Conservation (phyloP, 179 eudicot genomes). For the Gypsophila paniculata region DNA sequence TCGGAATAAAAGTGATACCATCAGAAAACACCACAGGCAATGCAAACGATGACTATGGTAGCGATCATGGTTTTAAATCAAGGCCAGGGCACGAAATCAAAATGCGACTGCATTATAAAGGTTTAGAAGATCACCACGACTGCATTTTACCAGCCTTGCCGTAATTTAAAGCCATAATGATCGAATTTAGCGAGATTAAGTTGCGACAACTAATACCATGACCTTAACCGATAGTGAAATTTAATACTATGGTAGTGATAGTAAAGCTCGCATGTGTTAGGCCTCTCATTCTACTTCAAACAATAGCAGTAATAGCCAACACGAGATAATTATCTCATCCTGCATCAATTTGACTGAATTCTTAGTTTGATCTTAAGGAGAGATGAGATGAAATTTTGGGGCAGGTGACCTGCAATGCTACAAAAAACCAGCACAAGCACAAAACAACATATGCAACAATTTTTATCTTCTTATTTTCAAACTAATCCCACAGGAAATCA, state of each 20-base stretch:
- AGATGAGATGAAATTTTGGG: neutral
- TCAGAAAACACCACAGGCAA: neutral
- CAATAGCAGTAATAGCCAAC: neutral
- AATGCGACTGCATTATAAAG: too few species aligned
- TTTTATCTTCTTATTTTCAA: too few species aligned
- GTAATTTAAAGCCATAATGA: too few species aligned
- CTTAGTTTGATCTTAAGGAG: neutral
- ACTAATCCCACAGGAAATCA: conserved; percentile 1
- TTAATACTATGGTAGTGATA: neutral
- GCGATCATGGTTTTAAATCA: neutral
- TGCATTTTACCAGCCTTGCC: too few species aligned
- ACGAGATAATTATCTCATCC: neutral
- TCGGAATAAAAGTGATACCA: neutral
- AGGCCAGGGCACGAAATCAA: too few species aligned
- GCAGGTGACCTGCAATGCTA: neutral
- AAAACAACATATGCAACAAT: neutral
- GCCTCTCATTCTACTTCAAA: neutral
- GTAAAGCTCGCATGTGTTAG: neutral
- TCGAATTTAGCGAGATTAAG: too few species aligned
- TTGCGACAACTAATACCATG: too few species aligned
- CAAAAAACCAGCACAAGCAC: neutral
- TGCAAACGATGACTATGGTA: neutral
- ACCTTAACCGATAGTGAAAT: too few species aligned
- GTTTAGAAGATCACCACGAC: too few species aligned
- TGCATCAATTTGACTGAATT: neutral